Evolutionary conservation across 2,329 filamentous ascomycete species (phyloP).

Genomic region (Fusarium sp.): DNA sequence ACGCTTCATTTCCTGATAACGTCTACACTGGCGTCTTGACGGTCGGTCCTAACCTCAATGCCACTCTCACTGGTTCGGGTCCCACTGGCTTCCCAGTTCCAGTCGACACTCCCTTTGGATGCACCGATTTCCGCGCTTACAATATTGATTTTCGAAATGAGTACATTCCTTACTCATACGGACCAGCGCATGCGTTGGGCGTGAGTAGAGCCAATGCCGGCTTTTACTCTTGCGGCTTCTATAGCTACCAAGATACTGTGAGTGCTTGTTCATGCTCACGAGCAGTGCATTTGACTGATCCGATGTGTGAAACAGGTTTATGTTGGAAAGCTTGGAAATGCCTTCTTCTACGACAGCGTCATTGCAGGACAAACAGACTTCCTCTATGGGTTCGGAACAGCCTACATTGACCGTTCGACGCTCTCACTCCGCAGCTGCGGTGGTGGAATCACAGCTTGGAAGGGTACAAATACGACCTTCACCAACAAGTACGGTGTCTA

Average conservation of each 20-base stretch:
- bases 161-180: conserved; percentile 61
- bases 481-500: conserved; percentile 75
- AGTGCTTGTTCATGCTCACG: conserved; percentile 39
- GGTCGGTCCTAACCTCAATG: conserved; percentile 71
- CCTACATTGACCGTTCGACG: conserved; percentile 66
- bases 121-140: conserved; percentile 71
- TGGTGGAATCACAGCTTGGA: conserved; percentile 77
- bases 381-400: conserved; percentile 74
- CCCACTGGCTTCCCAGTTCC: conserved; percentile 71
- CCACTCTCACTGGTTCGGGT: conserved; percentile 70
- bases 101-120: conserved; percentile 70
- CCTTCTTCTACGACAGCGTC: conserved; percentile 69
- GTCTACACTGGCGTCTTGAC: conserved; percentile 71
- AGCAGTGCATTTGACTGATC: not conserved
- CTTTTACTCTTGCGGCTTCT: conserved; percentile 74
- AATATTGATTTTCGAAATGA: conserved; percentile 74
- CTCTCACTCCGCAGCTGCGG: conserved; percentile 70
- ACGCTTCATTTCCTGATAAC: conserved; percentile 63
- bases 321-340: conserved; percentile 74
- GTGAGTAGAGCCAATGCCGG: conserved; percentile 72
- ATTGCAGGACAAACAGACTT: conserved; percentile 76
- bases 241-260: conserved; percentile 75
- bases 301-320: conserved; percentile 60
- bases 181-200: conserved; percentile 69
- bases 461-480: conserved; percentile 71